Evolutionary conservation across 2,329 filamentous ascomycete genomes (phyloP), one percentile per base, ranked within the genome.

Genomic region (Apiospora arundinis): DNA sequence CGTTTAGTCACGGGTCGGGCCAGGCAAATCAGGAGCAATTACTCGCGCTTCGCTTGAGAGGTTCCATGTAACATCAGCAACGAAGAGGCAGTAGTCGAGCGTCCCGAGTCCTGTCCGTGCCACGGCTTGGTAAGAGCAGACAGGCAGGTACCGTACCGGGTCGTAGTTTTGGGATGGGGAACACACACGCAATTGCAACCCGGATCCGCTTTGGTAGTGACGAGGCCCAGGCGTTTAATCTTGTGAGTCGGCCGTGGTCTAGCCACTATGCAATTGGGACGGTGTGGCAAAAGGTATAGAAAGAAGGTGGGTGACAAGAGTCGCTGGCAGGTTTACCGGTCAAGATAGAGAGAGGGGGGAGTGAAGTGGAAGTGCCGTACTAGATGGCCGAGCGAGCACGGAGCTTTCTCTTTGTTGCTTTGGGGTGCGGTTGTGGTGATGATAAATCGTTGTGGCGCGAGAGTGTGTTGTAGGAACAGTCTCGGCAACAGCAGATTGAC

Each of bases 171-270:
- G 32, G 23, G n/a, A 68, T 48, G 66, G 66, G 66, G 66, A 68
- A 45, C 25, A 48, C 52, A 60, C 66, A 48, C 66, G 66, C 66
- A 68, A 45, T 68, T 68, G 66, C 66, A 68, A 68, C 66, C 66
- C 66, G 44, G 66, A 48, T 68, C 66, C 66, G 66, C 66, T 68
- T 68, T 68, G 66, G 66, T 68, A 68, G 46, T 23, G 66, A 67
- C 66, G 66, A 48, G 66, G 66, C 28, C 66, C 66, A 68, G 66
- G 66, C 66, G 66, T 63, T 63, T 63, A 63, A 63, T 63, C 56
- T 63, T 63, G 56, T 12, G 32, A 40, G 56, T 63, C 56, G 56
- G 56, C 56, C 56, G 56, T 63, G 32, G 56, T 63, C 56, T 40
- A 63, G 56, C 56, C 56, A 63, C 56, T 40, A 63, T 40, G 56